Evolutionary conservation across 164 flowering plant species (phyloP).

Genomic region (Tinospora cordifolia): DNA sequence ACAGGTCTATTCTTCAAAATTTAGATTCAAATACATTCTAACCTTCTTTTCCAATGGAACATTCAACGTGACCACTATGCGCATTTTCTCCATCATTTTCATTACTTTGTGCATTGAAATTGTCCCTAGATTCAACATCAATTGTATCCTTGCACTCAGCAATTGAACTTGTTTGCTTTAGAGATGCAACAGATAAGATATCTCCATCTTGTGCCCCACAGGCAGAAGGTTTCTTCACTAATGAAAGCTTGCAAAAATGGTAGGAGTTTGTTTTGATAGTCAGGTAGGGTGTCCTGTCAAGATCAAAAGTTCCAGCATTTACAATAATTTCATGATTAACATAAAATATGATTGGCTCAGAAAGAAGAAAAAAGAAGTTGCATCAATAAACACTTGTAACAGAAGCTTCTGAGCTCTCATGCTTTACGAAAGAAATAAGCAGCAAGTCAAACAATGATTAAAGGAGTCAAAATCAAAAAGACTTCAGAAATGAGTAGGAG

Average conservation of each 20-base stretch:
- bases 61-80: slow-evolving; percentile 14
- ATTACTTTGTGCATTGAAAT: slow-evolving; percentile 11
- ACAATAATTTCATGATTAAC: not conserved
- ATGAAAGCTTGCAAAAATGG: slow-evolving; percentile 88
- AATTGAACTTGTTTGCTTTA: slow-evolving; percentile 4
- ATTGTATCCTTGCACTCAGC: slow-evolving; percentile 7
- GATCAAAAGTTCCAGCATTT: slow-evolving; percentile 3
- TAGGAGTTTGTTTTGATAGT: slow-evolving; percentile 68
- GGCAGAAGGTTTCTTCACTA: slow-evolving; percentile 44
- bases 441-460: not conserved
- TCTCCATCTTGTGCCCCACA: slow-evolving; percentile 20
- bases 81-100: slow-evolving; percentile 16
- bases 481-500: not conserved
- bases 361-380: no score
- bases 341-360: not conserved
- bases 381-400: not conserved
- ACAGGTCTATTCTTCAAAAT: not conserved
- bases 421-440: not conserved
- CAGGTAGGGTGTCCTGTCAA: slow-evolving; percentile 47
- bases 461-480: no score
- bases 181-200: slow-evolving; percentile 2
- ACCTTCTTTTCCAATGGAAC: slow-evolving; percentile 29
- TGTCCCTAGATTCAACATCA: slow-evolving; percentile 21
- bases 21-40: not conserved
- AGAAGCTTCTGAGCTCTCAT: not conserved